Evolutionary conservation across 352 stramenopile genomes (phyloP).

Genomic region (Globisporangium nodosum): DNA sequence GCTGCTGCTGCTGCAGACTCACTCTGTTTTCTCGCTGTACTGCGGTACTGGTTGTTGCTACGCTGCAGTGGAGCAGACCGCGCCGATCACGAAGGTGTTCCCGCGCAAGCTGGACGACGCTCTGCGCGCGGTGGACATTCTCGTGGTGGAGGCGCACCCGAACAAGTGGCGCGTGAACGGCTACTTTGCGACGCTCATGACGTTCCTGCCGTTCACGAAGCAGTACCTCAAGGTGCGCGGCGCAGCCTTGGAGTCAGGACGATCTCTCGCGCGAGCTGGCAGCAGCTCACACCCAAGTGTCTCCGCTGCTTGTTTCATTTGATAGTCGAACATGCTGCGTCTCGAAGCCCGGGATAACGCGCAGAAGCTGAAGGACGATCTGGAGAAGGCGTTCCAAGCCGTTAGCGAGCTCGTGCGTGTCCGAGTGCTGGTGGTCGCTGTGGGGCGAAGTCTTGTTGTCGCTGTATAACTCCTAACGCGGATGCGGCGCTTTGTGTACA

Average conservation of each 20-base stretch:
- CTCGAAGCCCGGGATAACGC: conserved; percentile 73
- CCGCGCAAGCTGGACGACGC: conserved; percentile 72
- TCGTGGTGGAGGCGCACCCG: conserved; percentile 78
- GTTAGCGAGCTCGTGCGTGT: conserved; percentile 21
- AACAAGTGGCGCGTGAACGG: conserved; percentile 88
- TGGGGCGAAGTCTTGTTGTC: not conserved
- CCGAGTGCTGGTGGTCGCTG: not conserved
- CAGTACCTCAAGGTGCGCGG: conserved; percentile 69
- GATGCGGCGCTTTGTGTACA: conserved; percentile 8
- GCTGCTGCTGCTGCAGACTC: not conserved
- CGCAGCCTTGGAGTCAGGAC: too few relatives aligned
- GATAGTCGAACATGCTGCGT: conserved; percentile 79
- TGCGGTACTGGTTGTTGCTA: not conserved
- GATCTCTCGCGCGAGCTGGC: too few relatives aligned
- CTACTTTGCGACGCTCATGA: conserved; percentile 86
- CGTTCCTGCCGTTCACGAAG: conserved; percentile 85
- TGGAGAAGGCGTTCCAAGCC: conserved; percentile 41
- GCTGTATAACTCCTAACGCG: conserved; percentile 1
- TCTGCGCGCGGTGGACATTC: conserved; percentile 67
- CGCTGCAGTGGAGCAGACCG: conserved; percentile 33
- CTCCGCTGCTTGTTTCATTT: not conserved
- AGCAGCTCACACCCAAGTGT: not conserved
- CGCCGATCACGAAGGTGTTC: conserved; percentile 78
- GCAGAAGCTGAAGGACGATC: conserved; percentile 41
- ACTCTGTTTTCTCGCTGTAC: not conserved